Conservation (phyloP, 257 asterid genomes). For the Gentiana macrophylla region DNA sequence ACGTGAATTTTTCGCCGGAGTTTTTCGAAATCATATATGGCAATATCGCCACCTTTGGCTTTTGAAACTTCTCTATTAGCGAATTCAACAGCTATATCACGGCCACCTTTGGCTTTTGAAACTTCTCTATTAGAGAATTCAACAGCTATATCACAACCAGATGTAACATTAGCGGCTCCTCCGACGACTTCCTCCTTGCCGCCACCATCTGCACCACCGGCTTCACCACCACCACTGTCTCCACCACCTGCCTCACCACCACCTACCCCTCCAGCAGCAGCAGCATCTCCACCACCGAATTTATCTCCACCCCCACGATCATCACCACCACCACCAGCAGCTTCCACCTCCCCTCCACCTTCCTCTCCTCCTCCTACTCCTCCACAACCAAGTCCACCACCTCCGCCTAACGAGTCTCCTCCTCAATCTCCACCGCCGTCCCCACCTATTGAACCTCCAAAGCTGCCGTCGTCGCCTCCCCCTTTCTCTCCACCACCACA, state of each 20-base stretch:
- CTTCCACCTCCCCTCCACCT: constrained; percentile 1
- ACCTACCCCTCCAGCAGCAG: neutral
- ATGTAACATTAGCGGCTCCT: constrained; percentile 3
- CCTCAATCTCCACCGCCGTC: constrained; percentile 6
- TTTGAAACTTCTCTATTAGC: too few relatives aligned
- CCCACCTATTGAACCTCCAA: constrained; percentile 1
- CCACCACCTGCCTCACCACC: constrained; percentile 11
- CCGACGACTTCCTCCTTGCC: too few relatives aligned
- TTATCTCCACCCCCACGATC: constrained; percentile 10
- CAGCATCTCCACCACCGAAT: constrained; percentile 10
- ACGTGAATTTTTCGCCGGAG: constrained; percentile 11
- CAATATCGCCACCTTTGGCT: too few relatives aligned
- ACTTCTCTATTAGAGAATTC: too few relatives aligned
- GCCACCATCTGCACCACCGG: neutral
- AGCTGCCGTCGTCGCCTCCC: constrained; percentile 2
- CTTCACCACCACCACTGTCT: constrained; percentile 1
- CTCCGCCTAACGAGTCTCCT: constrained; percentile 1
- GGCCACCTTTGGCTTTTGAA: too few relatives aligned
- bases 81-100: too few relatives aligned
- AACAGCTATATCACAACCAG: too few relatives aligned
- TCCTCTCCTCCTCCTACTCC: constrained; percentile 12
- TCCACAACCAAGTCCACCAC: constrained; percentile 11
- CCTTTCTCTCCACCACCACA: neutral
- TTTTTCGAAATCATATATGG: too few relatives aligned
- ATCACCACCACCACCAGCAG: neutral